These are phyloP conservation scores for Cladosporium sp. DNA, from an alignment of 2,329 filamentous ascomycete species.

Conservation along the genomic window DNA sequence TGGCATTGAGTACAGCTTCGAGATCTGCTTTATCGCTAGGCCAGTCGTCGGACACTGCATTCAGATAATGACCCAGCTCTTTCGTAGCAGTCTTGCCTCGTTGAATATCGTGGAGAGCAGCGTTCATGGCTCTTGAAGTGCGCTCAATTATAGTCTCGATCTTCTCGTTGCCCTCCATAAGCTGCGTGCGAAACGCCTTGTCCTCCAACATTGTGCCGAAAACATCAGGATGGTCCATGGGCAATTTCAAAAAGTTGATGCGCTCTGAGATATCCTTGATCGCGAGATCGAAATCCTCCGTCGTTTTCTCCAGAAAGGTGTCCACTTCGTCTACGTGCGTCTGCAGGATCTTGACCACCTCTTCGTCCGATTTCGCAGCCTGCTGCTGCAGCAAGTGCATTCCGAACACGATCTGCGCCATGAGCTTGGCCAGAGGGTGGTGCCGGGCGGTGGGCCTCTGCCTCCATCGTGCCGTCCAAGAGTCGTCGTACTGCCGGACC, in stretches of 20 bases:
- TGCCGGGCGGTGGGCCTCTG: slow-evolving; percentile 73
- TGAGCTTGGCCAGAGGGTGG: slow-evolving; percentile 86
- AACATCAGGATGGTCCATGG: slow-evolving; percentile 76
- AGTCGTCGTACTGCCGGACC: slow-evolving; percentile 65
- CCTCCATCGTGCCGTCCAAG: slow-evolving; percentile 74
- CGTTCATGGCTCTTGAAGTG: slow-evolving; percentile 73
- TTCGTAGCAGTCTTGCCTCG: slow-evolving; percentile 75
- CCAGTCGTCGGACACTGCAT: slow-evolving; percentile 61
- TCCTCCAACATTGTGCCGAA: slow-evolving; percentile 90
- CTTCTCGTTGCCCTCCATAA: slow-evolving; percentile 83
- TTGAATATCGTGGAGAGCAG: slow-evolving; percentile 74
- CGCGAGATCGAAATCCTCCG: slow-evolving; percentile 80
- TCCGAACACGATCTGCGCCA: slow-evolving; percentile 91
- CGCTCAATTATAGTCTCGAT: slow-evolving; percentile 87
- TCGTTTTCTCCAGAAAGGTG: slow-evolving; percentile 80
- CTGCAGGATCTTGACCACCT: slow-evolving; percentile 86
- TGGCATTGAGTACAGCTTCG: slow-evolving; percentile 76
- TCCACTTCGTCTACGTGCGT: slow-evolving; percentile 93
- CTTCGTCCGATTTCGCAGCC: slow-evolving; percentile 82
- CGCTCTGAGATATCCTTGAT: slow-evolving; percentile 76
- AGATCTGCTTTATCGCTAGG: slow-evolving; percentile 62
- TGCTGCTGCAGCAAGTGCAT: slow-evolving; percentile 83
- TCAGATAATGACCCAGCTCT: slow-evolving; percentile 75
- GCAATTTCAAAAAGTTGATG: slow-evolving; percentile 76
- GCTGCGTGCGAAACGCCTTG: slow-evolving; percentile 74